Evolutionary conservation across 805 yeast species (phyloP).

Genomic region (Ogataea saltuana): DNA sequence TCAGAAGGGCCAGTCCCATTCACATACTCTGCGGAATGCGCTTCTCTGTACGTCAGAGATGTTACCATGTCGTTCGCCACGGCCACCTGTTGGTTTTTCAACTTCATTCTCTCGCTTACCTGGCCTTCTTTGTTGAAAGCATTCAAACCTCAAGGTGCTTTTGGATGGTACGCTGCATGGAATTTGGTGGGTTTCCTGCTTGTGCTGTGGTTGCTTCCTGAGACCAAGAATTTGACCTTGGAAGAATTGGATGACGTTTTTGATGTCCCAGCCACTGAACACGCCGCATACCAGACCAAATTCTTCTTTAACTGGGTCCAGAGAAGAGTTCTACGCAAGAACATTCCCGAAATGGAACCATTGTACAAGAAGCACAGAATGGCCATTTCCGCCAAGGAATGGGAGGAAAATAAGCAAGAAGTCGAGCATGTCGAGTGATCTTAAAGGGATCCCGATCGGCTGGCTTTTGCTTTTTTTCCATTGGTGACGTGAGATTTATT

Average conservation of each 20-base stretch:
- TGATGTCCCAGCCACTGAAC: conserved; percentile 55
- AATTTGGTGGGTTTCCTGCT: conserved; percentile 68
- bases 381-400: conserved; percentile 60
- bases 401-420: conserved; percentile 61
- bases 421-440: conserved; percentile 48
- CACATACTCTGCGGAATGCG: conserved; percentile 83
- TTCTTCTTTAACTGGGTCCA: conserved; percentile 46
- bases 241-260: conserved; percentile 79
- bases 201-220: conserved; percentile 71
- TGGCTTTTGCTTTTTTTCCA: too few relatives aligned
- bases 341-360: conserved; percentile 52
- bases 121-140: conserved; percentile 73
- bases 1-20: conserved; percentile 92
- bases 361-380: conserved; percentile 56
- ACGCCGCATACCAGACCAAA: conserved; percentile 50
- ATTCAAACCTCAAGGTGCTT: conserved; percentile 80
- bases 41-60: conserved; percentile 77
- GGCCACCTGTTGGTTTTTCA: conserved; percentile 73
- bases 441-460: too few relatives aligned
- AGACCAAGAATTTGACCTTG: conserved; percentile 68
- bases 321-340: conserved; percentile 48
- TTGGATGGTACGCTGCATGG: conserved; percentile 89
- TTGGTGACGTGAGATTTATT: too few relatives aligned
- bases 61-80: conserved; percentile 80
- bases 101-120: conserved; percentile 67